These are phyloP conservation scores for Pseudonectria foliicola DNA, from an alignment of 2,329 filamentous ascomycete species.

Conservation along the genomic window DNA sequence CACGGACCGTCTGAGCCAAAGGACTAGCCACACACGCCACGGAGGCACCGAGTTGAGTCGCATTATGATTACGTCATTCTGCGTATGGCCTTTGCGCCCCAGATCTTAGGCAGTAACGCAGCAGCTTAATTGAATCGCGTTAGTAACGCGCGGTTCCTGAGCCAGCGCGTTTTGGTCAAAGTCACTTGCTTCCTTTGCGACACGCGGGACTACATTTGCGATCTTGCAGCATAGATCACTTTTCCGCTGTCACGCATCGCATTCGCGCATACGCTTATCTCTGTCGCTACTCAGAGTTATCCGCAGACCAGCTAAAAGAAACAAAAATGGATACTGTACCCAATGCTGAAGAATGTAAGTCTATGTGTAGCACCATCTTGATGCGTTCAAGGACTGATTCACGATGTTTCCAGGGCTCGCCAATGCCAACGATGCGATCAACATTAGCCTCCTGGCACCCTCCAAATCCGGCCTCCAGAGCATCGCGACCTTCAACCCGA, in stretches of 20 bases:
- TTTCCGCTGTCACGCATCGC: conserved; percentile 1
- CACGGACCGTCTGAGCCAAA: no score
- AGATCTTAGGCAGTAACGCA: conserved; percentile 11
- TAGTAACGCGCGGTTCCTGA: conserved; percentile 9
- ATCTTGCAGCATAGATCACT: no score
- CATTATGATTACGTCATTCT: background rate
- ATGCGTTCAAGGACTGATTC: conserved; percentile 6
- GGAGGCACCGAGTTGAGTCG: background rate
- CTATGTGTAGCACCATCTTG: background rate
- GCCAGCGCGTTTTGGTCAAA: conserved; percentile 6
- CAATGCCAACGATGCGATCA: conserved; percentile 55
- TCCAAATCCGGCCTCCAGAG: conserved; percentile 44
- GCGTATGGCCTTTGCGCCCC: conserved; percentile 5
- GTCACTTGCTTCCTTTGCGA: conserved; percentile 6
- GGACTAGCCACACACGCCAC: background rate
- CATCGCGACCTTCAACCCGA: conserved; percentile 68
- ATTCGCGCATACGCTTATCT: background rate
- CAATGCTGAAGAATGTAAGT: conserved; percentile 29
- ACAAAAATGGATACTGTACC: conserved; percentile 23
- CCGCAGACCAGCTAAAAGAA: background rate
- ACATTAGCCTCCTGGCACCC: conserved; percentile 51
- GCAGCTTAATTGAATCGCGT: conserved; percentile 20
- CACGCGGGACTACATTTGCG: background rate
- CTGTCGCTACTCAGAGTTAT: background rate
- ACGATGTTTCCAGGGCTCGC: conserved; percentile 42